Base-by-base conservation (phyloP, 441 rosid genomes). In the Daphne laureola region DNA sequence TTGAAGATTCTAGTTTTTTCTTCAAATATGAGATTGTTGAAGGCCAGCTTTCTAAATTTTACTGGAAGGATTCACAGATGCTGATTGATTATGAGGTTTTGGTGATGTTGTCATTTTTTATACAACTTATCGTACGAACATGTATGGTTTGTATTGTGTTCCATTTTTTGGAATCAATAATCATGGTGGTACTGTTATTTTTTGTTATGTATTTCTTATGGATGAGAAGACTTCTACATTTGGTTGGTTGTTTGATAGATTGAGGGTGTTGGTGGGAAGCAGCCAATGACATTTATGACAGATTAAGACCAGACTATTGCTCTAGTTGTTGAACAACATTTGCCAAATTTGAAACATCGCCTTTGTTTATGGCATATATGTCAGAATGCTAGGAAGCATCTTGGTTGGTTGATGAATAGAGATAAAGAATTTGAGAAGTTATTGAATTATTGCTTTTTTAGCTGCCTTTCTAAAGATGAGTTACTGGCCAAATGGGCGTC, bases 291-390 rank as follows among this genome's bases (percentile, higher is more conserved):
- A 3, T 27, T 27, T 0, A 27, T 27, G 7, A 4, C 9, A 1
- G 36, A 31, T 4, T 8, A 31, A 31, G 36, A 31, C 5, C 36
- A 5, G 5, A 2, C 36, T 3, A 31, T 5, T 2, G 0, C 6
- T 31, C 1, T 31, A 31, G 6, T 1, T 2, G 5, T 8, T 31
- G 36, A 31, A 4, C 4, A 4, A 77, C 70, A 53, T 77, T 80
- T 58, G 1, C 36, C 36, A 1, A 1, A 2, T 1, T 31, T 8
- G 1, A 31, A 31, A 8, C 9, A 31, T 31, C 9, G 36, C 5
- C 5, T 31, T 8, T 31, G 9, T 31, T 31, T 31, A 4, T 31
- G 4, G 7, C 36, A 31, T 4, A 31, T 31, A 31, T 31, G 4
- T 5, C 9, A 31, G 9, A 31, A 31, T 31, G 36, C 36, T 3